A percentile compares a stretch with the other conserved stretches of the same genome.
Evolutionary conservation across 139 green algal species (phyloP).

Genomic region (Volvox africanus): DNA sequence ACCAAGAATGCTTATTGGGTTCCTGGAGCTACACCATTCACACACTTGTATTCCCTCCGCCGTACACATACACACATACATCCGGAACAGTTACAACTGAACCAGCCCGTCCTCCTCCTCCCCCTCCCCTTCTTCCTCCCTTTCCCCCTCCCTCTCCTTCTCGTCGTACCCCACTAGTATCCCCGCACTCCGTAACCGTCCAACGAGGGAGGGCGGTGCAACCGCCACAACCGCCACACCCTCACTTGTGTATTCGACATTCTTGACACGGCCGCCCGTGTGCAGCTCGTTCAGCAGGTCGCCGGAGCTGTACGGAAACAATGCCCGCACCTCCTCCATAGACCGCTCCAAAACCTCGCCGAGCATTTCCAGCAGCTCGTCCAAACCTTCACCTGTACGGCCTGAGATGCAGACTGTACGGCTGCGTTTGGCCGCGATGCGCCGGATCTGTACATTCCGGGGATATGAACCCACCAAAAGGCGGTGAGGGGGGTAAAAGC

Average conservation of each 20-base stretch:
- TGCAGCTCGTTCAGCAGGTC: conserved; percentile 58
- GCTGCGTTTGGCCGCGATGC: conserved; percentile 48
- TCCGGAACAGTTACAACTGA: neutral
- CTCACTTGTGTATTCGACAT: conserved; percentile 14
- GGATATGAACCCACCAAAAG: no score
- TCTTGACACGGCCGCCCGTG: conserved; percentile 1
- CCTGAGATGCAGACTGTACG: conserved; percentile 74
- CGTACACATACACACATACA: neutral
- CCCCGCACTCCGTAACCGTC: neutral
- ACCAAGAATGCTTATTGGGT: no score
- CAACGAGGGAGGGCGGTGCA: conserved; percentile 8
- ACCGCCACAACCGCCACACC: conserved; percentile 30
- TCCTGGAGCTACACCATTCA: no score
- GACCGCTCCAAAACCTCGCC: conserved; percentile 61
- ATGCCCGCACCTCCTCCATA: conserved; percentile 60
- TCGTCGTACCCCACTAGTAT: neutral
- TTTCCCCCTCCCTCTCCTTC: neutral
- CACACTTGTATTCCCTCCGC: neutral
- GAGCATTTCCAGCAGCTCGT: conserved; percentile 75
- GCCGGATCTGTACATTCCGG: conserved; percentile 44
- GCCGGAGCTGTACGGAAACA: conserved; percentile 55
- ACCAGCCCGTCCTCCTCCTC: neutral
- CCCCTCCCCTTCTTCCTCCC: neutral
- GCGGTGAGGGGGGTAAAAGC: no score
- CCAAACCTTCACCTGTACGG: conserved; percentile 81